Percentiles rank a stretch among this genome's conserved stretches.
These are phyloP conservation scores for Gaillardinia entomophila DNA, from an alignment of 805 yeast genomes.

Conservation along the genomic window DNA sequence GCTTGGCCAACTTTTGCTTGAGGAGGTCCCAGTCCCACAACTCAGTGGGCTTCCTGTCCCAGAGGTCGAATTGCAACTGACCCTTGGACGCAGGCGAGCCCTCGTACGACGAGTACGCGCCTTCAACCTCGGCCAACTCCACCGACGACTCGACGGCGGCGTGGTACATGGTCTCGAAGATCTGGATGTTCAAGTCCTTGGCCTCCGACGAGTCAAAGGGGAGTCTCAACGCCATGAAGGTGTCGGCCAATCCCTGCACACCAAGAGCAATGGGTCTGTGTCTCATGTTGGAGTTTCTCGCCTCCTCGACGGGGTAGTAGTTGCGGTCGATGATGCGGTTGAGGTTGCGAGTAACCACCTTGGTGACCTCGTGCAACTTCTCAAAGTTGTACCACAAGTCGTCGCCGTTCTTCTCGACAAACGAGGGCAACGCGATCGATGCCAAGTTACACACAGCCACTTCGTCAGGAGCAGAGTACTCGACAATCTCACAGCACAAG, in stretches of 20 bases:
- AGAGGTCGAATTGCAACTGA: slow-evolving; percentile 49
- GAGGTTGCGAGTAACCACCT: slow-evolving; percentile 50
- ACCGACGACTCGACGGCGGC: slow-evolving; percentile 53
- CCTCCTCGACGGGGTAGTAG: slow-evolving; percentile 52
- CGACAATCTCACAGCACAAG: slow-evolving; percentile 60
- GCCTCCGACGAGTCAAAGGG: slow-evolving; percentile 58
- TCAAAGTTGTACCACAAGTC: slow-evolving; percentile 48
- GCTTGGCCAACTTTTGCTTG: slow-evolving; percentile 41
- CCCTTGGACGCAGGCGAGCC: slow-evolving; percentile 61
- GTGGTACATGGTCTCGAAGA: slow-evolving; percentile 58
- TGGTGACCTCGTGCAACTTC: slow-evolving; percentile 48
- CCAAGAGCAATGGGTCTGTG: slow-evolving; percentile 61
- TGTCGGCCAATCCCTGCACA: slow-evolving; percentile 59
- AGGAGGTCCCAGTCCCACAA: slow-evolving; percentile 56
- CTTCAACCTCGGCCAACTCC: slow-evolving; percentile 48
- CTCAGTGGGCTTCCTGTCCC: slow-evolving; percentile 56
- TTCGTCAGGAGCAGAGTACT: slow-evolving; percentile 53
- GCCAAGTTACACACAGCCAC: slow-evolving; percentile 61
- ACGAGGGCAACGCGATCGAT: slow-evolving; percentile 53
- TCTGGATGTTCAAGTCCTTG: slow-evolving; percentile 50
- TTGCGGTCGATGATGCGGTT: slow-evolving; percentile 53
- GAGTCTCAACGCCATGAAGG: slow-evolving; percentile 49
- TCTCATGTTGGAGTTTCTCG: slow-evolving; percentile 48
- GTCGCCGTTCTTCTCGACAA: slow-evolving; percentile 40
- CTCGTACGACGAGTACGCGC: slow-evolving; percentile 44